Evolutionary conservation across 2,329 filamentous ascomycete genomes (phyloP).

Genomic region (Ophiostoma angusticollis): DNA sequence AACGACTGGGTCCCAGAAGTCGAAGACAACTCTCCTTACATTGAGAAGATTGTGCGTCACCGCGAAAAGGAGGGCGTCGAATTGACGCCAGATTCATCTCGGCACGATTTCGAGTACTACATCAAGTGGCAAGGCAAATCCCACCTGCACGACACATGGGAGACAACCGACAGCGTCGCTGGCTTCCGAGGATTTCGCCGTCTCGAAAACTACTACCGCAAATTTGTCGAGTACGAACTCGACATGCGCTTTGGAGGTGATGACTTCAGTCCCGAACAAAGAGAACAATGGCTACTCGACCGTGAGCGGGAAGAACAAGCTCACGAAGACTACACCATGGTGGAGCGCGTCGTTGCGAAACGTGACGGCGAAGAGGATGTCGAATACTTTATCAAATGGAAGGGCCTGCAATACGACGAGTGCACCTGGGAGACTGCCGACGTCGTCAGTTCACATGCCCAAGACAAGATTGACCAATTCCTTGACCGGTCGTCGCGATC

Average conservation of each 20-base stretch:
- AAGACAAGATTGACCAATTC: conserved; percentile 84
- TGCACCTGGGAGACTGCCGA: conserved; percentile 84
- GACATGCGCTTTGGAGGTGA: conserved; percentile 61
- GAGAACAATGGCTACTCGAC: conserved; percentile 90
- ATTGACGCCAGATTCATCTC: conserved; percentile 41
- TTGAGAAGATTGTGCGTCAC: conserved; percentile 86
- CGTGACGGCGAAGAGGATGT: conserved; percentile 66
- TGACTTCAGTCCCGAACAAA: conserved; percentile 68
- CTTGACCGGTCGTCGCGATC: conserved; percentile 71
- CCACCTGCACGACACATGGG: conserved; percentile 93
- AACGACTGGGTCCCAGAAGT: conserved; percentile 56
- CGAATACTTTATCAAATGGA: conserved; percentile 96
- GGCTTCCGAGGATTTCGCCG: conserved; percentile 76
- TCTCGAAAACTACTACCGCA: conserved; percentile 89
- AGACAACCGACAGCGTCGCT: conserved; percentile 60
- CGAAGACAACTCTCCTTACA: conserved; percentile 70
- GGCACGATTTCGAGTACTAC: conserved; percentile 75
- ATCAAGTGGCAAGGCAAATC: conserved; percentile 98
- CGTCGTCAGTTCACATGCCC: conserved; percentile 58
- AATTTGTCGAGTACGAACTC: conserved; percentile 67
- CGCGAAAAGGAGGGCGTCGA: conserved; percentile 57
- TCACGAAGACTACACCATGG: conserved; percentile 77
- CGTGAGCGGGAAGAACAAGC: conserved; percentile 83
- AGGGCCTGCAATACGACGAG: conserved; percentile 80
- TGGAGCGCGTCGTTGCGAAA: conserved; percentile 82